Evolutionary conservation across 805 yeast genomes (phyloP), one percentile per base, ranked within the genome.

Genomic region (Maudiozyma turicensis): DNA sequence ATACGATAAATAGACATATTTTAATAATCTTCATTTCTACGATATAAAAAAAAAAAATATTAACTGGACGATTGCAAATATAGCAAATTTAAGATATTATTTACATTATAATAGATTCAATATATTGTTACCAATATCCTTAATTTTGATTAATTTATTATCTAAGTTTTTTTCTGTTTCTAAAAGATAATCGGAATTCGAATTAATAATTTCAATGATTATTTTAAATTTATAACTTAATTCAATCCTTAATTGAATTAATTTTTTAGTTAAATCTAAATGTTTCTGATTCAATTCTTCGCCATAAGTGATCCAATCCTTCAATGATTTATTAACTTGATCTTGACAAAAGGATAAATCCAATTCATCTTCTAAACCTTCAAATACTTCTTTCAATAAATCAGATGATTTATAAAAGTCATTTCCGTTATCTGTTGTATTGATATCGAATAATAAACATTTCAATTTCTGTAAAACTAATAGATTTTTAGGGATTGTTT

Each of bases 71-170:
- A 20, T 20, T 20, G 26, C 26, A 20, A 4, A 20, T 20, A 20
- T 20, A 20, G 26, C n/a, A 35, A 11, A 35, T 20, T 31, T 43
- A 37, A 20, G 20, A 8, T 37, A 34, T 32, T 32, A 34, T 38
- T 15, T 28, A 8, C 35, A 33, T 56, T 63, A 57, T 54, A 73
- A 58, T 31, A 67, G 60, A 47, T 61, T 55, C 28, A 66, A 59
- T 42, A 70, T 69, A 47, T 72, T 75, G 42, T 64, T 65, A 11
- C 77, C 77, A 33, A 74, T 59, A n/a, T 61, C 65, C 50, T 69
- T 72, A 29, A 76, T 61, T 47, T 66, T 67, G 2, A 48, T 48
- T 47, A 69, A 54, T 53, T 72, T 71, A 14, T 57, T 61, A 51
- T 70, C 68, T 28, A 72, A 46, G 11, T 57, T 53, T 3, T 48